Evolutionary conservation across 768 basidiomycete species (phyloP), one percentile per base, ranked within the genome.

Genomic region (Leccinum uliginosum): DNA sequence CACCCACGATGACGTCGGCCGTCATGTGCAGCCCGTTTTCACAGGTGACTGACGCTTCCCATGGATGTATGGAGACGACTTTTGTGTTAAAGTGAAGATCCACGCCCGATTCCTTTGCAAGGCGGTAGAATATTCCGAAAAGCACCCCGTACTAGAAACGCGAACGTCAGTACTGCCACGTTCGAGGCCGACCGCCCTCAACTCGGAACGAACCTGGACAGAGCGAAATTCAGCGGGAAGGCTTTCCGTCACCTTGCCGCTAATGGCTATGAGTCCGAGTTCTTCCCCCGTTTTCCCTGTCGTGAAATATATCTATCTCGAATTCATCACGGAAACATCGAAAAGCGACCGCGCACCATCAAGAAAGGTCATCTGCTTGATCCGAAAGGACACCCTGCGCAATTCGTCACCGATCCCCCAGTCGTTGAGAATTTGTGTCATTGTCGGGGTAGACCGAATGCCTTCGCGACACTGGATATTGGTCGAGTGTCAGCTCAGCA

Each of bases 1-100:
- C 85, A 11, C 81, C 84, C 5, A 86, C 73, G 40, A 86, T 67
- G 24, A 85, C 65, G 61, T 86, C 84, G 0, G 78, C 79, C 14
- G 62, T 55, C 10, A 83, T 51, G 4, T 62, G 69, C 50, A 76
- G 74, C 11, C 81, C 83, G 40, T 67, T 73, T 19, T 73, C 70
- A 2, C 76, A 73, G 8, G 71, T 68, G 4, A 70, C 60, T 0
- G 40, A 47, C 6, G 67, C 67, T 7, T 68, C 47, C 58, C 76
- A 74, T 5, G 64, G 65, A 46, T 76, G 68, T 3, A 73, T 55
- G 0, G 65, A 62, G 12, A 76, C 67, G 50, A 80, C 76, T 45
- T 64, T 62, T 3, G 72, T 57, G 59, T 78, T 67, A 53, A 78
- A 81, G 6, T 70, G 69, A 52, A 85, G 74, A 4, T 70, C 62